Evolutionary conservation across 805 yeast genomes (phyloP), one percentile per base, ranked within the genome.

Genomic region (Hanseniaspora singularis): DNA sequence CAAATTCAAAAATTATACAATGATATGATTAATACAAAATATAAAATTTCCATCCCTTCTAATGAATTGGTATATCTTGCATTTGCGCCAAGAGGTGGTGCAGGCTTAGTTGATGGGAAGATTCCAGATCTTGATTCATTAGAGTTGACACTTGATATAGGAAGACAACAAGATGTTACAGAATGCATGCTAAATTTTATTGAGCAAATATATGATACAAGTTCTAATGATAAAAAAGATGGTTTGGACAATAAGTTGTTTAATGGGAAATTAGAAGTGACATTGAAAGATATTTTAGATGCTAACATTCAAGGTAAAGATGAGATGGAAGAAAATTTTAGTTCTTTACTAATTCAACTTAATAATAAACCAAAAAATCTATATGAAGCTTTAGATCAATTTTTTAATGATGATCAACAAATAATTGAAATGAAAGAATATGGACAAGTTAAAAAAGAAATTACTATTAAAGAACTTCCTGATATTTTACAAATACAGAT

Each of bases 121-220:
- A 26, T 41, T 6, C 40, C 49, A 4, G 39, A 37, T 20, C 38
- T 31, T n/a, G 83, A 78, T 51, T 86, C 81, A 56, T 72, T 81
- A 63, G 87, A 77, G 49, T 74, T 79, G 55, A 79, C 92, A 0
- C 68, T 80, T 45, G 88, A 84, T 57, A 69, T 79, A 57, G 95
- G 96, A 2, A 70, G 94, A 53, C 98, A 92, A 60, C 98, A 92
- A 61, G 98, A 92, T 66, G 97, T 92, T 16, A 87, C 96, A 0
- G 98, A 92, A 60, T 89, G 97, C 62, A 87, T 89, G 57, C 94
- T 88, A 47, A 92, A 92, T 60, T 96, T 92, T 7, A 69, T 88
- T 12, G 83, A 81, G 52, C 97, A 89, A 60, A 66, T 92, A 31
- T 96, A 89, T 59, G 94, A 95, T 0, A 70, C 83, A 49, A 77